phyloP scores from a whole-genome alignment of 352 stramenopile genomes.

The Phytophthora cactorum region DNA sequence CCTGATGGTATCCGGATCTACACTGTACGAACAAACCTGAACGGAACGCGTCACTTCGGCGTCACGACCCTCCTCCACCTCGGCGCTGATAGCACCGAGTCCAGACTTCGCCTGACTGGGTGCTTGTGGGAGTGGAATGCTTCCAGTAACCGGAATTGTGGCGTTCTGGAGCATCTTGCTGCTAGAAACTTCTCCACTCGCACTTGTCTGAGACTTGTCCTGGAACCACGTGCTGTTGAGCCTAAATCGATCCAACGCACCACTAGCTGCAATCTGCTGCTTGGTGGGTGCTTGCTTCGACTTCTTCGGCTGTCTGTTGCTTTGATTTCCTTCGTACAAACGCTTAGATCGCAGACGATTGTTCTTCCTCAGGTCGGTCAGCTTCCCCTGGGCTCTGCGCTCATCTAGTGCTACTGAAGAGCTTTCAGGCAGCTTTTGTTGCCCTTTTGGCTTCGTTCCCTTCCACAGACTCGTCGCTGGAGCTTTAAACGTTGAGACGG shows the following conservation, averaged over 20 bases:
- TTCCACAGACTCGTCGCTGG: neutral
- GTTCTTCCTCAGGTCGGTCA: neutral
- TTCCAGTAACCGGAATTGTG: neutral
- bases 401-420: neutral
- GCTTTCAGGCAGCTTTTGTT: neutral
- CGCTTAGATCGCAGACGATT: constrained; percentile 13
- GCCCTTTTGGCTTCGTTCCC: neutral
- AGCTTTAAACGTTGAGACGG: neutral
- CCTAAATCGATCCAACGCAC: constrained; percentile 27
- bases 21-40: constrained; percentile 11
- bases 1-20: neutral
- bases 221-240: constrained; percentile 16
- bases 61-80: neutral
- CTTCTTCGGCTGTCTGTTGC: constrained; percentile 14
- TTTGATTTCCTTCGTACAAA: constrained; percentile 7
- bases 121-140: neutral
- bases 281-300: constrained; percentile 9
- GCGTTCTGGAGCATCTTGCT: neutral
- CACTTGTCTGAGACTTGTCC: neutral
- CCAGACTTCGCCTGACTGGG: neutral
- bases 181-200: neutral
- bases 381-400: neutral
- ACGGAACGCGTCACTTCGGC: neutral
- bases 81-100: neutral
- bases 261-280: constrained; percentile 1